Evolutionary conservation across 345 rosid species (phyloP).

Genomic region (Syzygium aqueum): DNA sequence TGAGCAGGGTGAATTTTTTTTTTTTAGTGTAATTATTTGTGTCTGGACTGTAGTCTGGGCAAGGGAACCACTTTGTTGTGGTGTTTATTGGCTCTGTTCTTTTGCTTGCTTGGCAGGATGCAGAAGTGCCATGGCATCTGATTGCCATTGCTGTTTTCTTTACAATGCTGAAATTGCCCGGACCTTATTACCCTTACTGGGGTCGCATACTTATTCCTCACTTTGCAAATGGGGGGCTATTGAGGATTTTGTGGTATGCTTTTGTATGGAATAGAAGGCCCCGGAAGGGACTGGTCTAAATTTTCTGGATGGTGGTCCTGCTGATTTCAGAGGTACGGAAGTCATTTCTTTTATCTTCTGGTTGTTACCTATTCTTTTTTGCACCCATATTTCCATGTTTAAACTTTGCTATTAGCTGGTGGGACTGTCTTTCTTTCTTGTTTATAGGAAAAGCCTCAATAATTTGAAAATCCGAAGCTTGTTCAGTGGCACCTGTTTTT

Average conservation of each 20-base stretch:
- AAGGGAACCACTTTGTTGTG: neutral
- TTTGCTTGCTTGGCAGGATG: constrained; percentile 38
- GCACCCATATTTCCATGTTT: neutral
- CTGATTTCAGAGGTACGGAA: neutral
- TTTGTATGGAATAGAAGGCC: constrained; percentile 54
- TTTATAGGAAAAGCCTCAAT: neutral
- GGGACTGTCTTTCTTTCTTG: neutral
- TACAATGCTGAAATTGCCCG: constrained; percentile 58
- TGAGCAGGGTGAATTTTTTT: neutral
- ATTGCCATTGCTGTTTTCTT: constrained; percentile 50
- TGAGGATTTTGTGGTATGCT: constrained; percentile 54
- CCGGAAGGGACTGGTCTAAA: neutral
- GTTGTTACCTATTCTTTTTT: neutral
- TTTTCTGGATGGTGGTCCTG: neutral
- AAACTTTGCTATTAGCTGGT: neutral
- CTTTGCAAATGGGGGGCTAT: constrained; percentile 69
- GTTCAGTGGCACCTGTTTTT: neutral
- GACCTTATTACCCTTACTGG: constrained; percentile 88
- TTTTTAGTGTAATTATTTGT: neutral
- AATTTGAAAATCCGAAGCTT: neutral
- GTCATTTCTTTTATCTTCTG: neutral
- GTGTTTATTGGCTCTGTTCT: neutral
- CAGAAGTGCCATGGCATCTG: constrained; percentile 89
- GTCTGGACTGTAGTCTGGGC: neutral
- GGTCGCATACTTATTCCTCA: constrained; percentile 77